Conservation (phyloP, 2,329 filamentous ascomycete species). For the Pestalotiopsis sp. region DNA sequence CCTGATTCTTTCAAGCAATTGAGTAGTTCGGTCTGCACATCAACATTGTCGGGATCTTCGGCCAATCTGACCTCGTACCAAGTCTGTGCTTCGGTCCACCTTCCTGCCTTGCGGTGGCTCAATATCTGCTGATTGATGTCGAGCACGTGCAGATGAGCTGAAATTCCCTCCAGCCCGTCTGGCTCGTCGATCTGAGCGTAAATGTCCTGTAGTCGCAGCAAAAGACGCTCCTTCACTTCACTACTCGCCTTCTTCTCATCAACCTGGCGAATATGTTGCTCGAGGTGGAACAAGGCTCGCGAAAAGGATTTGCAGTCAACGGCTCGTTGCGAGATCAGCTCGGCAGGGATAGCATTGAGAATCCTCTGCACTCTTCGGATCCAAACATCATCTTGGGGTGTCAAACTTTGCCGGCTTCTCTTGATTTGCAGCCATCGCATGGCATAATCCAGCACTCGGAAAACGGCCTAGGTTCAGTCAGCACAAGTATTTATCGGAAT, state of each 20-base stretch:
- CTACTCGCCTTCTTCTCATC: constrained; percentile 47
- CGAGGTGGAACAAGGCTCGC: constrained; percentile 89
- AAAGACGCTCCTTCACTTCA: constrained; percentile 63
- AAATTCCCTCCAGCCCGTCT: constrained; percentile 93
- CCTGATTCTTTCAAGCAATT: constrained; percentile 93
- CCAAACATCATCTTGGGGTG: constrained; percentile 49
- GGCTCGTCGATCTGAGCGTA: constrained; percentile 98
- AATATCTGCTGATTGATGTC: constrained; percentile 92
- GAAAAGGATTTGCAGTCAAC: constrained; percentile 95
- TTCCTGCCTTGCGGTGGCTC: constrained; percentile 87
- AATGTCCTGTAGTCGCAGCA: constrained; percentile 84
- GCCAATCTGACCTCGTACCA: constrained; percentile 95
- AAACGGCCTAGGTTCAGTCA: constrained; percentile 69
- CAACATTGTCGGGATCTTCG: constrained; percentile 74
- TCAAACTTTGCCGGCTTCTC: constrained; percentile 40
- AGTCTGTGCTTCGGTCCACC: constrained; percentile 93
- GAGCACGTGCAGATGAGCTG: constrained; percentile 81
- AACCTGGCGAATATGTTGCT: constrained; percentile 75
- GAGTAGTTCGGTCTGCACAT: constrained; percentile 81
- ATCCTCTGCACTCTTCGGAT: constrained; percentile 52
- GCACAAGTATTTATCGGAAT: constrained; percentile 14
- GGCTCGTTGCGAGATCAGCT: constrained; percentile 78
- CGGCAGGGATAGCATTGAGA: constrained; percentile 67
- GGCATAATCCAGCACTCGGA: constrained; percentile 87
- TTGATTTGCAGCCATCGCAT: constrained; percentile 88